A percentile compares a stretch with the other conserved stretches of the same genome.
These are phyloP conservation scores for Parathielavia appendiculata DNA, from an alignment of 495 filamentous ascomycete genomes.

Conservation along the genomic window DNA sequence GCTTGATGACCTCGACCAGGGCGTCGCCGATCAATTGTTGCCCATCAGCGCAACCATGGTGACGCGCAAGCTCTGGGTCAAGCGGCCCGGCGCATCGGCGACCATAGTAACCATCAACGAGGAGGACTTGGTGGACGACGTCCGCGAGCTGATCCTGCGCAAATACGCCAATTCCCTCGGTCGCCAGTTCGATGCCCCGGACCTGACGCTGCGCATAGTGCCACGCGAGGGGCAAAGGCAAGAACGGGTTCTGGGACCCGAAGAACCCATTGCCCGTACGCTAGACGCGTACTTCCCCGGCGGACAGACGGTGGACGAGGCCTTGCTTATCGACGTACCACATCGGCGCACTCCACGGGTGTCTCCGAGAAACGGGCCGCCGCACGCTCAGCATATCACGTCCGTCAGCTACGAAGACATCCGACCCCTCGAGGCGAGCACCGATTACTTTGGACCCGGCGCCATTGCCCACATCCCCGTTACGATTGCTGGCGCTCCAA, in stretches of 20 bases:
- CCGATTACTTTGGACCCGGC: conserved; percentile 89
- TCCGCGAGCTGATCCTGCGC: conserved; percentile 82
- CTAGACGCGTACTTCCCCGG: conserved; percentile 84
- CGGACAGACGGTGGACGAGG: conserved; percentile 85
- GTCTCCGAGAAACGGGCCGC: conserved; percentile 56
- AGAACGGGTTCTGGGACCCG: conserved; percentile 73
- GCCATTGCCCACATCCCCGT: conserved; percentile 49
- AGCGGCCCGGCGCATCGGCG: conserved; percentile 73
- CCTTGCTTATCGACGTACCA: conserved; percentile 85
- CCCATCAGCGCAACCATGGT: conserved; percentile 51
- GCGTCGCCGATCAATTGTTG: conserved; percentile 32
- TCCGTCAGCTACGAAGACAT: conserved; percentile 57
- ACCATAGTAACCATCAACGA: conserved; percentile 80
- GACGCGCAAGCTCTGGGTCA: conserved; percentile 90
- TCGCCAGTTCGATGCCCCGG: conserved; percentile 80
- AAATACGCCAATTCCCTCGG: conserved; percentile 94
- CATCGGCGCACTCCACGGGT: conserved; percentile 74
- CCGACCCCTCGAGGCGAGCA: conserved; percentile 64
- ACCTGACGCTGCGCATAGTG: conserved; percentile 78
- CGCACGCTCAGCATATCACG: conserved; percentile 40
- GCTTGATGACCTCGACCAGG: conserved; percentile 29
- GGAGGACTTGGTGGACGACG: conserved; percentile 91
- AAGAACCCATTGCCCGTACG: conserved; percentile 73
- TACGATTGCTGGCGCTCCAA: conserved; percentile 27
- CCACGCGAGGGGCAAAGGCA: conserved; percentile 75